Evolutionary conservation across 768 basidiomycete genomes (phyloP).

Genomic region (Russula olivacea): DNA sequence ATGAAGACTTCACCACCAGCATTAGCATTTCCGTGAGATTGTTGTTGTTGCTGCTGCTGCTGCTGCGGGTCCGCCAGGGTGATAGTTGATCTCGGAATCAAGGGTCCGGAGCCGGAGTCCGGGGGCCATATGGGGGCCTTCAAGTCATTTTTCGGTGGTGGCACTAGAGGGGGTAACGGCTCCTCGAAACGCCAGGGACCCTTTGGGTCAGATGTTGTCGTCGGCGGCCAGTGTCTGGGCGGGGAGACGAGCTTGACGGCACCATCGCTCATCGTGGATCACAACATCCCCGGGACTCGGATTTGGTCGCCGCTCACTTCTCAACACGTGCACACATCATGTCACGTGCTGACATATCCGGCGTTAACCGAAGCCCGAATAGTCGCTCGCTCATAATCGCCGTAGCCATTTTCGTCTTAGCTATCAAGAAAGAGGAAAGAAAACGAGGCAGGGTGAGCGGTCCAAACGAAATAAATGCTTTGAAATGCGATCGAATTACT

Average conservation of each 20-base stretch:
- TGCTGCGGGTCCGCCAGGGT: background rate
- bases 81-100: slow-evolving; percentile 1
- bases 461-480: background rate
- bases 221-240: background rate
- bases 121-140: background rate
- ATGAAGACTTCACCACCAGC: background rate
- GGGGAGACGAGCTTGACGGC: background rate
- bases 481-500: slow-evolving; percentile 13
- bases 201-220: background rate
- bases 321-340: background rate
- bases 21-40: background rate
- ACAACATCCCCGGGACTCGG: background rate
- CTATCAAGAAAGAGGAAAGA: background rate
- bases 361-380: background rate
- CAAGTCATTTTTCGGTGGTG: no score
- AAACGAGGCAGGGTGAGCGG: slow-evolving; percentile 3
- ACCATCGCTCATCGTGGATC: background rate
- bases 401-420: background rate
- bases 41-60: background rate
- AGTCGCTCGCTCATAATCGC: background rate
- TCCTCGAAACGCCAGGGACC: background rate
- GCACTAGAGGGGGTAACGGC: no score
- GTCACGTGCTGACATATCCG: background rate
- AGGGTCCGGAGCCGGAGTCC: background rate
- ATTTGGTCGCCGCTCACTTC: background rate